Base-by-base conservation (phyloP, 2,329 filamentous ascomycete species). In the Trichoderma sp. region DNA sequence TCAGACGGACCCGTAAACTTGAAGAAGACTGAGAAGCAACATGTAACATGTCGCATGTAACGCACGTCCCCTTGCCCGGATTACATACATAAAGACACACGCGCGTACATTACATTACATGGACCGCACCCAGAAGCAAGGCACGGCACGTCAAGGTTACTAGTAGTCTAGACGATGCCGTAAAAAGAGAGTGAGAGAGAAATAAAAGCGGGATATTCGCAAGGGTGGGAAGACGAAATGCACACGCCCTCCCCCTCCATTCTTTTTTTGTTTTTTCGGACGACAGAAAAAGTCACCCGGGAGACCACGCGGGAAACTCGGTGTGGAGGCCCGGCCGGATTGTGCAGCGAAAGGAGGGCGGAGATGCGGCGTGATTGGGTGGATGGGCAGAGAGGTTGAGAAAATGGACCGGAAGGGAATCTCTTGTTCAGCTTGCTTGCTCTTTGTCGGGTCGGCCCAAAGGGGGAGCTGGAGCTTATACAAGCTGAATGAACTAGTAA, bases 281-380 rank as follows among this genome's bases (percentile, higher is more conserved):
- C 53, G 53, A 28, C 56, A 32, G 28, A 21, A 32, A 36, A 53
- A 53, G 56, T 70, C 66, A 70, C 39, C 66, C 66, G 66, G 66
- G 66, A 70, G 57, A 47, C 53, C 65, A 68, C 65, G 65, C 65
- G 65, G 65, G 66, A 70, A 47, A 62, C 56, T 62, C 66, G 56
- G 66, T 36, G 66, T 70, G 66, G 66, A 32, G 66, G 47, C 57
- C 43, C 62, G 63, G 63, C 47, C 28, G 56, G 65, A 34, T 60
- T 56, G 24, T 63, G 24, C 24, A 51, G 26, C 26, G 11, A 24
- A 56, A 30, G 53, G 53, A 30, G 57, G 66, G 66, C 8, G 39
- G 11, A n/a, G n/a, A 24, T 21, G 30, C 4, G 15, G n/a, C 30
- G 56, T 70, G 67, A 70, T 70, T 70, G 67, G 67, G 28, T 36